These are phyloP conservation scores for Komagataella pseudopastoris DNA, from an alignment of 805 yeast genomes.

Conservation along the genomic window DNA sequence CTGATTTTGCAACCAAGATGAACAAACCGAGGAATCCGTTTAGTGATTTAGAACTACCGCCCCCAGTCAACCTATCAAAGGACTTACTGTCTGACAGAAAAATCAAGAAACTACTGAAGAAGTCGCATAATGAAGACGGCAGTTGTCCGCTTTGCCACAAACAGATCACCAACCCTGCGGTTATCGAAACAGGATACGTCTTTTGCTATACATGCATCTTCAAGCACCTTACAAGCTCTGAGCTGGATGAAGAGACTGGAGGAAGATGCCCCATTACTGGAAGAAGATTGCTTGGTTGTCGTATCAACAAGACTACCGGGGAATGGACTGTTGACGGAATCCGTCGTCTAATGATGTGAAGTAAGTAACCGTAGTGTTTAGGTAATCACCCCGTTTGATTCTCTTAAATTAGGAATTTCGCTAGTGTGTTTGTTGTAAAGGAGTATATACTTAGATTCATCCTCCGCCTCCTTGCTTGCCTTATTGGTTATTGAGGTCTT, in stretches of 20 bases:
- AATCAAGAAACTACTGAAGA: constrained; percentile 7
- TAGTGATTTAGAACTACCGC: constrained; percentile 35
- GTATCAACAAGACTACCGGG: background rate
- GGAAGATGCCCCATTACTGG: constrained; percentile 83
- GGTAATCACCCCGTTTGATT: background rate
- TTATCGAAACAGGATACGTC: constrained; percentile 84
- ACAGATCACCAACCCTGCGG: constrained; percentile 62
- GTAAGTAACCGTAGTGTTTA: background rate
- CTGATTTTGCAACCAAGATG: constrained; percentile 52
- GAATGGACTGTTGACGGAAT: background rate
- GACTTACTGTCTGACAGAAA: constrained; percentile 5
- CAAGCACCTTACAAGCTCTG: constrained; percentile 31
- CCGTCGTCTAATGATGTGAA: background rate
- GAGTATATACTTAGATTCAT: no score
- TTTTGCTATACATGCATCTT: constrained; percentile 83
- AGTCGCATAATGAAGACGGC: constrained; percentile 17
- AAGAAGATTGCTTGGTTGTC: constrained; percentile 54
- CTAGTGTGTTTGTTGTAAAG: background rate
- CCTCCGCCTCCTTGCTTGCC: background rate
- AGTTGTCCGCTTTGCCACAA: constrained; percentile 61
- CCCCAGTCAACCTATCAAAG: constrained; percentile 17
- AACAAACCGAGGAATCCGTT: constrained; percentile 31
- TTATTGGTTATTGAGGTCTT: background rate
- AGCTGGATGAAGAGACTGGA: constrained; percentile 30
- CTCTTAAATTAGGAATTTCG: background rate